Evolutionary conservation across 2,329 filamentous ascomycete species (phyloP), one percentile per base, ranked within the genome.

Genomic region (Cyanodermella asteris): DNA sequence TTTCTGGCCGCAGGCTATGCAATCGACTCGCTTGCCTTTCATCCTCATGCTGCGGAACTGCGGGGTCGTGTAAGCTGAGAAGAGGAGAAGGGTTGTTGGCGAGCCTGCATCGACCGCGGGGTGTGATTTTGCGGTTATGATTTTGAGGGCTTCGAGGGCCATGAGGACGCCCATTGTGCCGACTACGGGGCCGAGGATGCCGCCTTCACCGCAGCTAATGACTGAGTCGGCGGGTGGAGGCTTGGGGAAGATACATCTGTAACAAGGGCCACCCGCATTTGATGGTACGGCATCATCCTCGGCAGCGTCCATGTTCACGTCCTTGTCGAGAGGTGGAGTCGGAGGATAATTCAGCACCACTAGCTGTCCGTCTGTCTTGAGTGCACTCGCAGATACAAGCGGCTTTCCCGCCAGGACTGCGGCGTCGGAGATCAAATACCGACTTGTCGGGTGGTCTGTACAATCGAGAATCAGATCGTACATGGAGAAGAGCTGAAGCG

Each of bases 391-490:
- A 3, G 81, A 91, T 8, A 94, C 66, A 10, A 97, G 62, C 0
- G 78, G 70, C 40, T 80, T 87, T 3, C 60, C 52, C 1, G 82
- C 57, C 4, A 91, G 55, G 7, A 93, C 74, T 37, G 80, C 90
- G 10, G 75, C 65, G 43, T 97, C 87, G 0, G 80, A 91, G 34
- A 94, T 77, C 22, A 94, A 63, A 45, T 97, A 94, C 21, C 87
- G 75, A 0, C 80, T 77, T 2, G 77, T 73, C 0, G 87, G 84
- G 35, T 84, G 81, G 47, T 97, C 87, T 7, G 84, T 94, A 45
- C 87, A 97, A 47, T 97, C 87, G 8, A 97, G 66, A 2, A 94
- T 67, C 1, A 93, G 37, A 38, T 91, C 78, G 42, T 91, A 94
- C 4, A 54, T 38, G 0, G 55, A 49, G 28, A 91, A 64, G 20